phyloP scores from a whole-genome alignment of 805 yeast species.

The Lipomyces sp. region DNA sequence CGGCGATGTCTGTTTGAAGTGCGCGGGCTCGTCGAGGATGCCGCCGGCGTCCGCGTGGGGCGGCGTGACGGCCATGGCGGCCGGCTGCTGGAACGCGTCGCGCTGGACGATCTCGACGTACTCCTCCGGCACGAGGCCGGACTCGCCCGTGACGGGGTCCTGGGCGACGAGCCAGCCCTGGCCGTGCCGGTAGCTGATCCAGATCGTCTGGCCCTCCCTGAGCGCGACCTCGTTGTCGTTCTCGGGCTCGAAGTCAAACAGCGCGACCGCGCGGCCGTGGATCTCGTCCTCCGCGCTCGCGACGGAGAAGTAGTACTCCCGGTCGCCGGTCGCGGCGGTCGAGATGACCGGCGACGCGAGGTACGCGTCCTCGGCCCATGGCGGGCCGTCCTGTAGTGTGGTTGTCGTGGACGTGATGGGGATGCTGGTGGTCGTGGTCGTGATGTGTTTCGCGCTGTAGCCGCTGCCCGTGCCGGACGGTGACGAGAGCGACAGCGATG shows the following conservation, averaged over 20 bases:
- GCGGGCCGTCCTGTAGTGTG: constrained; percentile 36
- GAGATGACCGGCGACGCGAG: constrained; percentile 33
- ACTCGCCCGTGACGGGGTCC: constrained; percentile 61
- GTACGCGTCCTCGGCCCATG: constrained; percentile 40
- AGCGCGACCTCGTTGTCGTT: constrained; percentile 87
- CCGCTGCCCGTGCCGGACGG: constrained; percentile 13
- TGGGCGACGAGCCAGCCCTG: constrained; percentile 98
- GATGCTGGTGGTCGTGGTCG: too few species aligned
- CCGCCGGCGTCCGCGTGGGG: too few species aligned
- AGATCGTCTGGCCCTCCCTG: constrained; percentile 74
- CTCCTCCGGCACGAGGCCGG: constrained; percentile 94
- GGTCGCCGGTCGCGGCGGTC: constrained; percentile 36
- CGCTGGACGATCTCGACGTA: constrained; percentile 60
- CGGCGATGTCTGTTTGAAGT: too few species aligned
- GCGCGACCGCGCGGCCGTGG: constrained; percentile 72
- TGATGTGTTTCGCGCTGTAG: too few species aligned
- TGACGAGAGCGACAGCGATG: not conserved
- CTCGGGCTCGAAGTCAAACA: constrained; percentile 88
- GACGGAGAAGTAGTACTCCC: constrained; percentile 36
- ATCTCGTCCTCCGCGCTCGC: constrained; percentile 39
- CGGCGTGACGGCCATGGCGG: too few species aligned
- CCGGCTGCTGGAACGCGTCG: constrained; percentile 29
- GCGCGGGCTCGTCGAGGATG: too few species aligned
- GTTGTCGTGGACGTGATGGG: constrained; percentile 11
- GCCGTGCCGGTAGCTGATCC: constrained; percentile 88